Base-by-base conservation (phyloP, 495 filamentous ascomycete species). In the Cairneyella variabilis region DNA sequence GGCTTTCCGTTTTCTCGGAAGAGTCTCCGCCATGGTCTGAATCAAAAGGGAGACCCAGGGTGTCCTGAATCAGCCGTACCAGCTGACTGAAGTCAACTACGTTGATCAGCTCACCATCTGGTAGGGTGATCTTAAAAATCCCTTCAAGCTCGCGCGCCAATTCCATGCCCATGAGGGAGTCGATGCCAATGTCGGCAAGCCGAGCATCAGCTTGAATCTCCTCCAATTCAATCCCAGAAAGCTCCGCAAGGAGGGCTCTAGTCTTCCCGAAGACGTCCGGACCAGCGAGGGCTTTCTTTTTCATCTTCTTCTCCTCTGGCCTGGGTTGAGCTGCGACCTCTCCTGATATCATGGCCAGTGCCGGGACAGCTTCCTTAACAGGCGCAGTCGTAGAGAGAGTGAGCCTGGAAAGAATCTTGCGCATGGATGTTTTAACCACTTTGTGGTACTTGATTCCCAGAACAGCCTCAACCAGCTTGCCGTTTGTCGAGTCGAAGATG, bases 101-200 rank as follows among this genome's bases (percentile, higher is more conserved):
- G 18, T 72, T 67, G 43, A 73, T 64, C 3, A 75, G 59, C 18
- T 74, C 67, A 0, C 59, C 63, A 2, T 57, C 52, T 3, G 63
- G 49, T 2, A 78, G 51, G 0, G 65, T 67, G 44, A 63, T 65
- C 20, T 76, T 67, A 58, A 82, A 77, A 0, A 44, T 54, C 0
- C 37, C 47, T 34, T 83, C 76, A 7, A 83, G 52, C 48, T 83
- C 77, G 0, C 66, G 66, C 1, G 69, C 73, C 52, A 83, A 54
- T 61, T 83, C 79, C 76, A 78, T 77, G 0, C 71, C 74, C 63
- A 78, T 70, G 0, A 83, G 64, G 0, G 77, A 83, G 49, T 83
- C 79, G 12, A 83, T 76, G 0, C 79, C 77, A 8, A 78, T 30
- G 16, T 81, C 74, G 6, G 68, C 69, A 20, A 81, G 63, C 3